These are phyloP conservation scores for Malbranchea zuffiana DNA, from an alignment of 2,329 filamentous ascomycete genomes.

Conservation along the genomic window DNA sequence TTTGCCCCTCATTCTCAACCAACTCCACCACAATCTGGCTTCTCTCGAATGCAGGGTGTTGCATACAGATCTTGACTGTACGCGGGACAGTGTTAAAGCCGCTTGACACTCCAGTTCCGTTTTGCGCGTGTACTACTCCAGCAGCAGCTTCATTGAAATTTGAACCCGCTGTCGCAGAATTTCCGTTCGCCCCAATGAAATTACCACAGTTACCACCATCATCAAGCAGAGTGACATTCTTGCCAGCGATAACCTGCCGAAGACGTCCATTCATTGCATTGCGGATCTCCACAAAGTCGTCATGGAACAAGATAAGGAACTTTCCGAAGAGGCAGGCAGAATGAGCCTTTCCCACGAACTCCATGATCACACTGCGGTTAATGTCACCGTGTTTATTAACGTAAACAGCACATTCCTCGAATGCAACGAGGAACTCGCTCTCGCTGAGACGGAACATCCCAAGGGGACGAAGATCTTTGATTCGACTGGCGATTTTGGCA, in stretches of 20 bases:
- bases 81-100: slow-evolving; percentile 38
- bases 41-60: slow-evolving; percentile 75
- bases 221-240: slow-evolving; percentile 82
- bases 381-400: slow-evolving; percentile 98
- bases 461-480: slow-evolving; percentile 71
- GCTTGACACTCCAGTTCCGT: slow-evolving; percentile 27
- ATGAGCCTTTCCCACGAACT: slow-evolving; percentile 90
- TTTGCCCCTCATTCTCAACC: slow-evolving; percentile 79
- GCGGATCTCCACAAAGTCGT: slow-evolving; percentile 91
- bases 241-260: slow-evolving; percentile 84
- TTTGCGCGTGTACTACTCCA: slow-evolving; percentile 20
- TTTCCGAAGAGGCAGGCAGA: slow-evolving; percentile 81
- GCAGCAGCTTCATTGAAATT: slow-evolving; percentile 15
- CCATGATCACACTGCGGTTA: slow-evolving; percentile 88
- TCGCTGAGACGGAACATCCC: slow-evolving; percentile 95
- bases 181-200: slow-evolving; percentile 38
- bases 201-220: slow-evolving; percentile 58
- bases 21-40: slow-evolving; percentile 86
- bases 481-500: slow-evolving; percentile 71
- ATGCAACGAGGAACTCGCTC: slow-evolving; percentile 83
- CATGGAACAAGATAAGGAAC: slow-evolving; percentile 86
- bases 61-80: slow-evolving; percentile 90
- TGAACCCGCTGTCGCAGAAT: slow-evolving; percentile 23
- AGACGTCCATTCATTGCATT: slow-evolving; percentile 93
- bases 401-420: slow-evolving; percentile 93